Evolutionary conservation across 2,329 filamentous ascomycete genomes (phyloP).

Genomic region (Epichloe gansuensis): DNA sequence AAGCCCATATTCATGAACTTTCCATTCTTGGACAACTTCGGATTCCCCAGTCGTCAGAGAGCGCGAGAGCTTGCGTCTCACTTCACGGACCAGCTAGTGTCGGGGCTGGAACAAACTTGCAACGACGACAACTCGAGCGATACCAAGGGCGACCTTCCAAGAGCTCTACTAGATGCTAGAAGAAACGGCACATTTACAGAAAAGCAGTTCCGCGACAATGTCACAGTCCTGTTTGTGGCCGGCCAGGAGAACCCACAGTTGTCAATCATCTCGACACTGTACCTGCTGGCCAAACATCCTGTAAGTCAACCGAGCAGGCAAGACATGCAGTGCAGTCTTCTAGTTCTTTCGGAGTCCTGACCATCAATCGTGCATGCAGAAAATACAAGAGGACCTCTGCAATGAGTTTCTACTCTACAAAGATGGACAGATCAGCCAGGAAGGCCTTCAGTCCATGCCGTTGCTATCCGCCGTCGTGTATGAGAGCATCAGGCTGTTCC

Average conservation of each 20-base stretch:
- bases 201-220: constrained; percentile 27
- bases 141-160: constrained; percentile 6
- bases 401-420: constrained; percentile 16
- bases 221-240: constrained; percentile 27
- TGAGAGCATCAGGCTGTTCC: constrained; percentile 35
- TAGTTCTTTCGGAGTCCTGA: background rate
- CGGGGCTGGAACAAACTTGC: constrained; percentile 8
- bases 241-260: constrained; percentile 30
- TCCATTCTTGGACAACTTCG: constrained; percentile 17
- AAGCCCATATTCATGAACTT: constrained; percentile 23
- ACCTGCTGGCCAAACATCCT: constrained; percentile 22
- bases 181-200: constrained; percentile 16
- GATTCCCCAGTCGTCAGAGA: constrained; percentile 15
- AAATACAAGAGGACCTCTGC: constrained; percentile 19
- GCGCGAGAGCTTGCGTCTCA: constrained; percentile 15
- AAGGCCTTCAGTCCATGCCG: constrained; percentile 22
- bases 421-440: constrained; percentile 6
- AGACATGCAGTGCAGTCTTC: background rate
- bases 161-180: constrained; percentile 13
- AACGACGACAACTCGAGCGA: background rate
- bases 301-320: constrained; percentile 6
- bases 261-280: constrained; percentile 23
- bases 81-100: constrained; percentile 15
- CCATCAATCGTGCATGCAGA: constrained; percentile 2
- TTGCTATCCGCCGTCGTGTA: constrained; percentile 31